Evolutionary conservation across 306 rosid genomes (phyloP).

Genomic region (Vigna hirtella): DNA sequence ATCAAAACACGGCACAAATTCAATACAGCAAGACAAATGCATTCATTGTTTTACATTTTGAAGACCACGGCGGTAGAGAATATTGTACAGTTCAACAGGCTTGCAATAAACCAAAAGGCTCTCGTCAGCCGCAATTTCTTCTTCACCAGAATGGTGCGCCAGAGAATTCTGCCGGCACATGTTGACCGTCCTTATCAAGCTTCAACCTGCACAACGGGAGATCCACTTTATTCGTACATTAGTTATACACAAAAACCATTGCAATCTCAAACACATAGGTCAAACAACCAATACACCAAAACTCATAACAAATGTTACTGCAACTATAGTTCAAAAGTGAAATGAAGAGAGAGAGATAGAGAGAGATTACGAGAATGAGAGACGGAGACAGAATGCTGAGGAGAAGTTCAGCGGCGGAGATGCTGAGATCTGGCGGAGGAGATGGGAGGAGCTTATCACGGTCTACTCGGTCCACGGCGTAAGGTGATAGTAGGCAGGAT

Average conservation of each 20-base stretch:
- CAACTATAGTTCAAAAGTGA: background rate
- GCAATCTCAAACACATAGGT: slow-evolving; percentile 33
- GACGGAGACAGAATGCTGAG: background rate
- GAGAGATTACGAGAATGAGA: slow-evolving; percentile 31
- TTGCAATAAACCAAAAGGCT: slow-evolving; percentile 89
- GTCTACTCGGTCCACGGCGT: slow-evolving; percentile 14
- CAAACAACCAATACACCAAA: slow-evolving; percentile 14
- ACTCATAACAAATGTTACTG: background rate
- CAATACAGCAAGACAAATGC: slow-evolving; percentile 25
- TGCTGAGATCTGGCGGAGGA: slow-evolving; percentile 51
- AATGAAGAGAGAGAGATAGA: slow-evolving; percentile 12
- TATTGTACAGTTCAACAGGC: slow-evolving; percentile 96
- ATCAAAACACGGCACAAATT: slow-evolving; percentile 8
- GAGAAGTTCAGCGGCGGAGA: background rate
- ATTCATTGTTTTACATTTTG: slow-evolving; percentile 60
- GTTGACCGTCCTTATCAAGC: slow-evolving; percentile 21
- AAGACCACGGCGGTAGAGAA: slow-evolving; percentile 80
- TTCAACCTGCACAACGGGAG: slow-evolving; percentile 37
- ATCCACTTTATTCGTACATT: background rate
- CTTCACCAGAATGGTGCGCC: slow-evolving; percentile 68
- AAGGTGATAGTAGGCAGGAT: slow-evolving; percentile 9
- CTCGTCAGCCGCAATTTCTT: slow-evolving; percentile 78
- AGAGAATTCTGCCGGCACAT: slow-evolving; percentile 87
- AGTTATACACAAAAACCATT: background rate
- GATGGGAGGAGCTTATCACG: slow-evolving; percentile 23